Evolutionary conservation across 805 yeast species (phyloP).

Genomic region (Alloascoidea hylecoeti): DNA sequence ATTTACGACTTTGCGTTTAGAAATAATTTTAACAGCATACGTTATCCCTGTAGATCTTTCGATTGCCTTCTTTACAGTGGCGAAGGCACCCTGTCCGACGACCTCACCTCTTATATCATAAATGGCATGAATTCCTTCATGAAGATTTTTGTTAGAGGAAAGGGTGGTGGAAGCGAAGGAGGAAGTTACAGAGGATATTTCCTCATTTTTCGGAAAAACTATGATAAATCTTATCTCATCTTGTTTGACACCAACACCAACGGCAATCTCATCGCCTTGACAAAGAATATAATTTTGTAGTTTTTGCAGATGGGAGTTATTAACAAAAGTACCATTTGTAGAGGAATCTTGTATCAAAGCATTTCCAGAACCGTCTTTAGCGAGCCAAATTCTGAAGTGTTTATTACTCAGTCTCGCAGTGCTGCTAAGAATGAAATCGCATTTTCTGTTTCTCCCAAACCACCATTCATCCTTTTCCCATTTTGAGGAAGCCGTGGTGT

Average conservation of each 20-base stretch:
- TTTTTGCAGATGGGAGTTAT: conserved; percentile 57
- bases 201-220: conserved; percentile 23
- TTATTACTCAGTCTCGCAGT: conserved; percentile 58
- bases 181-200: conserved; percentile 13
- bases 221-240: conserved; percentile 44
- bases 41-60: conserved; percentile 76
- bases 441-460: conserved; percentile 58
- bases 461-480: conserved; percentile 33
- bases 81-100: conserved; percentile 97
- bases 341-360: conserved; percentile 37
- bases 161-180: conserved; percentile 2
- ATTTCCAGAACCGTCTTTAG: conserved; percentile 28
- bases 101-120: conserved; percentile 74
- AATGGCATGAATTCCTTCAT: conserved; percentile 49
- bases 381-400: conserved; percentile 64
- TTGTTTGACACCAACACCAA: conserved; percentile 71
- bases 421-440: conserved; percentile 49
- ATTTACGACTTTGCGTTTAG: conserved; percentile 63
- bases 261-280: conserved; percentile 88
- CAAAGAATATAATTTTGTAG: conserved; percentile 68
- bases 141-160: conserved; percentile 9
- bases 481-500: conserved; percentile 12
- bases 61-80: conserved; percentile 84
- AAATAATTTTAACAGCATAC: conserved; percentile 84
- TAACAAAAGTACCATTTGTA: conserved; percentile 88